Evolutionary conservation across 1,284 basidiomycete genomes (phyloP), one percentile per base, ranked within the genome.

Genomic region (Peniophora sp.): DNA sequence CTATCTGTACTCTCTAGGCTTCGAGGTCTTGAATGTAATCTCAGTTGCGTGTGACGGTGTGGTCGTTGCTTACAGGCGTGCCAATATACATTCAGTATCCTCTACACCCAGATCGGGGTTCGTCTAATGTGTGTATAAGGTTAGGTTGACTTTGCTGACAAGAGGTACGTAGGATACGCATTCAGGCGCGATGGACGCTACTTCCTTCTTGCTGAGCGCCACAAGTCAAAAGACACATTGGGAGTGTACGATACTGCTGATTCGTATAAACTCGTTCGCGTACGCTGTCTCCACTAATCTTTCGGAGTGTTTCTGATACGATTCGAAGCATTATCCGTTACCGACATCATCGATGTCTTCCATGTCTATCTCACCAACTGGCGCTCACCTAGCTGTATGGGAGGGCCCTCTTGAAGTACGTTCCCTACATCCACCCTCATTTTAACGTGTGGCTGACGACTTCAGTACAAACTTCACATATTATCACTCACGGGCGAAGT

Each of bases 181-280:
- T 93, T 90, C 62, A 83, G 89, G 20, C 66, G 78, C 22, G 90
- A 93, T 64, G 82, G 81, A 3, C 79, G 83, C 23, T 92, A 92
- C 63, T 83, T 94, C 59, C 70, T 90, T 12, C 69, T 93, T 2
- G 88, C 85, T 3, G 92, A 95, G 62, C 76, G 89, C 16, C 91
- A 94, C 61, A 83, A 84, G 56, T 92, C 89, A 1, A 92, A 86
- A 64, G 92, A 94, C 61, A 85, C 83, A 0, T 61, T 92, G 1
- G 89, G 90, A 12, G 69, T 95, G 2, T 95, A 95, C 63, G 92
- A 94, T 60, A 70, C 80, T 2, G 61, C 71, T 2, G 78, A 88
- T 55, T 70, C 72, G 0, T 92, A 85, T 63, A 81, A 81, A 55
- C 72, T 93, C 19, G 76, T 88, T 45, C 75, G 90, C 61, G 92